Percentiles rank a stretch among this genome's conserved stretches.
Conservation (phyloP, 352 stramenopile genomes). For the Phytophthora pinifolia region DNA sequence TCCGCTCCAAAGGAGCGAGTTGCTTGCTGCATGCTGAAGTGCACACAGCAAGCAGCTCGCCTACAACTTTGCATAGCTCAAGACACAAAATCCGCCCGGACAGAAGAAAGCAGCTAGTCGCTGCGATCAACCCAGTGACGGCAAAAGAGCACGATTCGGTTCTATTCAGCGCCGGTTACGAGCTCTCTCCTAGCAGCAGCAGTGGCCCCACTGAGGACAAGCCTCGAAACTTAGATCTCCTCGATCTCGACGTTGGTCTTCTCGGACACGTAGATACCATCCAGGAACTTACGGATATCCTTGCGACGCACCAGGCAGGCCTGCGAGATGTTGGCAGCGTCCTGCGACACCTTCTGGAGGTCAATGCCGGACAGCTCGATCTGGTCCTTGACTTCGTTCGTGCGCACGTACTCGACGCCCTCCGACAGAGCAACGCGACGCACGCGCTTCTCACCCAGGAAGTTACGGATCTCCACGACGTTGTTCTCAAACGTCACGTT, state of each 20-base stretch:
- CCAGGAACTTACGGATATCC: slow-evolving; percentile 99
- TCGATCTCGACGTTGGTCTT: slow-evolving; percentile 89
- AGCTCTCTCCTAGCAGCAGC: slow-evolving; percentile 32
- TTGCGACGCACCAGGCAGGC: slow-evolving; percentile 84
- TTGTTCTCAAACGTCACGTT: slow-evolving; percentile 96
- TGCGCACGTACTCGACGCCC: slow-evolving; percentile 95
- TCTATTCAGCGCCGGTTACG: slow-evolving; percentile 46
- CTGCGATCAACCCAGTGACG: slow-evolving; percentile 90
- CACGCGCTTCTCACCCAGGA: slow-evolving; percentile 99
- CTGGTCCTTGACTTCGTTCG: slow-evolving; percentile 98
- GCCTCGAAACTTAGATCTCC: slow-evolving; percentile 47
- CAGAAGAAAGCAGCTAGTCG: slow-evolving; percentile 82
- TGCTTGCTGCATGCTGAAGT: neutral
- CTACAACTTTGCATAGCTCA: slow-evolving; percentile 32
- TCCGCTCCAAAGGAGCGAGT: slow-evolving; percentile 15
- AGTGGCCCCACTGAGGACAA: slow-evolving; percentile 18
- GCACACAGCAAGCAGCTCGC: slow-evolving; percentile 6
- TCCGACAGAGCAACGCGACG: slow-evolving; percentile 93
- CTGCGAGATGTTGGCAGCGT: slow-evolving; percentile 86
- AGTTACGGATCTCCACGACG: slow-evolving; percentile 99
- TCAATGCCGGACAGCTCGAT: slow-evolving; percentile 98
- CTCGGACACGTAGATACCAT: slow-evolving; percentile 99
- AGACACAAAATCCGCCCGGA: slow-evolving; percentile 89
- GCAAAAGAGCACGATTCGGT: slow-evolving; percentile 54
- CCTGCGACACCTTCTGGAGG: slow-evolving; percentile 96